These are phyloP conservation scores for Podospora pseudopauciseta DNA, from an alignment of 495 filamentous ascomycete genomes.

Conservation along the genomic window DNA sequence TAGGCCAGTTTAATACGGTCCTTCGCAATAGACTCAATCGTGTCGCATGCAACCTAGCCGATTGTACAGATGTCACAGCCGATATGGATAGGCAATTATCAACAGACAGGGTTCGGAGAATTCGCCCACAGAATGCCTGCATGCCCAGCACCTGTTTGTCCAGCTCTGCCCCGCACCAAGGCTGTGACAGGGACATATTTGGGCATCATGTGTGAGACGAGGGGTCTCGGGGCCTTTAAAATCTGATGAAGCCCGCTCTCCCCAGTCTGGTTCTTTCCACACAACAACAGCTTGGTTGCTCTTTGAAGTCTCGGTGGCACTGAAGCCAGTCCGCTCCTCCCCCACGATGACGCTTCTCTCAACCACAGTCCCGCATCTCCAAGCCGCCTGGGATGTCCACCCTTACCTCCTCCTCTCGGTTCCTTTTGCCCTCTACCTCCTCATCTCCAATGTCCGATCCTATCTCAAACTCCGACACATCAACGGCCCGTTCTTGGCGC, in stretches of 20 bases:
- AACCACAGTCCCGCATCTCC: not conserved
- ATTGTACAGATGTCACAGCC: not conserved
- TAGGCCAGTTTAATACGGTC: not conserved
- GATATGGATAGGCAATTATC: not conserved
- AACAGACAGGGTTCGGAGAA: not conserved
- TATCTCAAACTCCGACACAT: not conserved
- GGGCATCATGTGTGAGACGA: too few species aligned
- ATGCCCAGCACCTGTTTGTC: not conserved
- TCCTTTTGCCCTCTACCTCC: not conserved
- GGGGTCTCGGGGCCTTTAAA: not conserved
- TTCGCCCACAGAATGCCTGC: not conserved
- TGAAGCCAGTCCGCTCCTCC: not conserved
- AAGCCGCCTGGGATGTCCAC: not conserved
- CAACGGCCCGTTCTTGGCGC: not conserved
- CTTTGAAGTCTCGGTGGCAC: not conserved
- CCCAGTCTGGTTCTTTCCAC: not conserved
- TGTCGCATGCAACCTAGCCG: not conserved
- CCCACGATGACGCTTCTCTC: not conserved
- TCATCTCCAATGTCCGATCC: not conserved
- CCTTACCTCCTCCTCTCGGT: not conserved
- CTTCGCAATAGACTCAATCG: not conserved
- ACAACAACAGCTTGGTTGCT: not conserved
- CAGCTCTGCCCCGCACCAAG: not conserved
- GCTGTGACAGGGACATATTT: not conserved
- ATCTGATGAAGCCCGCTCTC: not conserved